Evolutionary conservation across 768 basidiomycete species (phyloP).

Genomic region (Auriscalpium vulgare): DNA sequence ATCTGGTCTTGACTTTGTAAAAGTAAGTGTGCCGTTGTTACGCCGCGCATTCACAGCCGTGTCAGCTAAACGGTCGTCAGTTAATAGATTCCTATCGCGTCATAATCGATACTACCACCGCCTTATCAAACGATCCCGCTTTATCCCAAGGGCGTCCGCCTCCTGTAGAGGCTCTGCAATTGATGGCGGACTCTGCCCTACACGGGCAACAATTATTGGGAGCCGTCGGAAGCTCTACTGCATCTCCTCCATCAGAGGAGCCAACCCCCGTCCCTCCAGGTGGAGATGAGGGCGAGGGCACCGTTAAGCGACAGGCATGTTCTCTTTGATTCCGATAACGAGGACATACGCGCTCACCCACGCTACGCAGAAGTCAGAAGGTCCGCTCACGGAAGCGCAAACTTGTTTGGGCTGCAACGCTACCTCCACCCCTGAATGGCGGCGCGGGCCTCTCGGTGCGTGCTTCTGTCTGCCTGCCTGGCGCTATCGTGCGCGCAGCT

Average conservation of each 20-base stretch:
- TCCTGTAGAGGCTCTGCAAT: slow-evolving; percentile 28
- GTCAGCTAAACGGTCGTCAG: slow-evolving; percentile 17
- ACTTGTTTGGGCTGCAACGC: slow-evolving; percentile 76
- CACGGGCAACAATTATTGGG: slow-evolving; percentile 38
- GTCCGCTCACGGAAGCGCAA: slow-evolving; percentile 50
- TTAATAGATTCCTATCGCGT: slow-evolving; percentile 37
- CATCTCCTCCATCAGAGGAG: slow-evolving; percentile 15
- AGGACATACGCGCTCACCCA: slow-evolving; percentile 1
- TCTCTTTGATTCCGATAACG: background rate
- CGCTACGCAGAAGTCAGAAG: slow-evolving; percentile 30
- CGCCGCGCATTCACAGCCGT: background rate
- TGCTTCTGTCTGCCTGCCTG: slow-evolving; percentile 4
- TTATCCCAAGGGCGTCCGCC: slow-evolving; percentile 18
- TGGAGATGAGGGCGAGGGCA: slow-evolving; percentile 19
- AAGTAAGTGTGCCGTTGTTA: slow-evolving; percentile 22
- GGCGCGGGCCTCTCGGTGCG: slow-evolving; percentile 74
- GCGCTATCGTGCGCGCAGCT: slow-evolving; percentile 8
- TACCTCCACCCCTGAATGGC: slow-evolving; percentile 84
- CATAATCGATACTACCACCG: slow-evolving; percentile 33
- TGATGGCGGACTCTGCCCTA: slow-evolving; percentile 36
- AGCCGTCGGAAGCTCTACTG: slow-evolving; percentile 20
- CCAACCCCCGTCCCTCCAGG: slow-evolving; percentile 1
- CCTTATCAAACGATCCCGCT: slow-evolving; percentile 19
- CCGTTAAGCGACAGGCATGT: slow-evolving; percentile 21
- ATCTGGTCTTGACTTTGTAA: slow-evolving; percentile 32